A percentile compares a stretch with the other conserved stretches of the same genome.
phyloP scores from a whole-genome alignment of 352 stramenopile species.

The Phytophthora kernoviae region DNA sequence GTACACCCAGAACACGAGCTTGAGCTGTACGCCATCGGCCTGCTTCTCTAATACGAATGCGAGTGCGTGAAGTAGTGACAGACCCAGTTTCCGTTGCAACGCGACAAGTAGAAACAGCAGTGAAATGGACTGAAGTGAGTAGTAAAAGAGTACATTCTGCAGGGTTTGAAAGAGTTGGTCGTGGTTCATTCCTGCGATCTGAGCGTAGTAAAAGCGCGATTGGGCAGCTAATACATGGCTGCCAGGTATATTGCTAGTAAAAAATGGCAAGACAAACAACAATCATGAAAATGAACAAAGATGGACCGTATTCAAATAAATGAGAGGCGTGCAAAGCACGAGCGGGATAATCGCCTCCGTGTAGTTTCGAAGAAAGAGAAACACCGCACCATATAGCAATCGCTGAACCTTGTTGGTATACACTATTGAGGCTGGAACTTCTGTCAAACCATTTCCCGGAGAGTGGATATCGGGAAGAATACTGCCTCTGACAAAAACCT shows the following conservation, averaged over 20 bases:
- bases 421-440: background rate
- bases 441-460: background rate
- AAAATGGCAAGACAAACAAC: background rate
- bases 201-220: slow-evolving; percentile 10
- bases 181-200: background rate
- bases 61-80: slow-evolving; percentile 20
- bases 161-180: background rate
- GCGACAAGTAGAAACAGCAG: background rate
- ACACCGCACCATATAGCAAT: background rate
- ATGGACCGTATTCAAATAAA: background rate
- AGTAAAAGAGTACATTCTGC: slow-evolving; percentile 2
- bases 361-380: background rate
- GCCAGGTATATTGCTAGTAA: slow-evolving; percentile 5
- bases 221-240: slow-evolving; percentile 5
- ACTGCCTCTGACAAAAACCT: background rate
- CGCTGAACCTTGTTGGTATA: background rate
- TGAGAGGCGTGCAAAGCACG: background rate
- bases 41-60: slow-evolving; percentile 39
- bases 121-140: slow-evolving; percentile 1
- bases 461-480: background rate
- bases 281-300: background rate
- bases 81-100: background rate
- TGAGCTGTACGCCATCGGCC: slow-evolving; percentile 19
- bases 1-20: slow-evolving; percentile 37
- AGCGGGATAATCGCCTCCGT: background rate